A percentile compares a stretch with the other conserved stretches of the same genome.
These are phyloP conservation scores for Pleodorina starrii DNA, from an alignment of 139 green algal genomes.

Conservation along the genomic window DNA sequence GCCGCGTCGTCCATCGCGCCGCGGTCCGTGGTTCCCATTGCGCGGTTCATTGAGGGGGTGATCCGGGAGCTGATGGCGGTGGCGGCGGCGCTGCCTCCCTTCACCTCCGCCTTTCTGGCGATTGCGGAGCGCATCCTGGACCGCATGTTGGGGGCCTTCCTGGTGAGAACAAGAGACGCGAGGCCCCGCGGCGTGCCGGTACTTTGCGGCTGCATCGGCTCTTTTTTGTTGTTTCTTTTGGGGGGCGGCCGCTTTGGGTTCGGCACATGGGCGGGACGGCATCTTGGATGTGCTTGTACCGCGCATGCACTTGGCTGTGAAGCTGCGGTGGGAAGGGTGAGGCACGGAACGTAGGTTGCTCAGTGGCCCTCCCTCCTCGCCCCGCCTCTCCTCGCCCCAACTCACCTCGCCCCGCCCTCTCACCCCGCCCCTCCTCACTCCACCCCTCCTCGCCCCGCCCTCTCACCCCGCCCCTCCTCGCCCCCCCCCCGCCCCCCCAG, in stretches of 20 bases:
- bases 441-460: not conserved
- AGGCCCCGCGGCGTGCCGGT: not conserved
- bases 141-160: constrained; percentile 40
- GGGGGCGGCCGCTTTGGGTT: too few relatives aligned
- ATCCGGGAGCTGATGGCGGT: constrained; percentile 16
- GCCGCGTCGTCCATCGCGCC: not conserved
- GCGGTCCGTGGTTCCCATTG: constrained; percentile 24
- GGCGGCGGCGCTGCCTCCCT: constrained; percentile 28
- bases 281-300: too few relatives aligned
- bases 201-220: too few relatives aligned
- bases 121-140: constrained; percentile 46
- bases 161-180: constrained; percentile 5
- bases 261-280: too few relatives aligned
- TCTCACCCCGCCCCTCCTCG: too few relatives aligned
- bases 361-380: not conserved
- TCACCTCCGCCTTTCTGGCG: constrained; percentile 20
- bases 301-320: too few relatives aligned
- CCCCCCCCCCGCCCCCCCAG: not conserved
- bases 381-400: not conserved
- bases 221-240: too few relatives aligned
- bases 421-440: not conserved
- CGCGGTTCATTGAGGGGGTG: constrained; percentile 33
- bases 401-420: not conserved
- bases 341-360: not conserved
- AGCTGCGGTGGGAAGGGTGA: too few relatives aligned